A percentile compares a stretch with the other conserved stretches of the same genome.
Conservation (phyloP, 2,329 filamentous ascomycete genomes). For the Byssothecium circinans region DNA sequence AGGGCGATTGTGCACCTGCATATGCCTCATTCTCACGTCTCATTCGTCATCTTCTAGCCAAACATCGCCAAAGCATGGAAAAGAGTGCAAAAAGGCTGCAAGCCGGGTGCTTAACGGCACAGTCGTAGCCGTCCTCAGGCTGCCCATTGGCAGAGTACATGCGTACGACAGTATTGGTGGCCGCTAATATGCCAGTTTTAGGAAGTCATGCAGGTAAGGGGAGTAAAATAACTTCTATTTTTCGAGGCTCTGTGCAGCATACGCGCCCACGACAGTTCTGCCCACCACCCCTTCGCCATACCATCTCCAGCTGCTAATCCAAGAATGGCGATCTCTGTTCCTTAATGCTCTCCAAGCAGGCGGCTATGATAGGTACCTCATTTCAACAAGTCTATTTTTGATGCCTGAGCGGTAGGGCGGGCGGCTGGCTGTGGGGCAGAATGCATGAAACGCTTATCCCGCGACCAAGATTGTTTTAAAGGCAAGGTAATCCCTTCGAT, state of each 20-base stretch:
- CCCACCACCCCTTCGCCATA: slow-evolving; percentile 7
- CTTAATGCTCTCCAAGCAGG: slow-evolving; percentile 2
- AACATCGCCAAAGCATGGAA: neutral
- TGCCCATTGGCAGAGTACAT: slow-evolving; percentile 7
- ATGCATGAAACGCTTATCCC: slow-evolving; percentile 31
- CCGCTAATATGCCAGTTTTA: slow-evolving; percentile 5
- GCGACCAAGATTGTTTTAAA: slow-evolving; percentile 40
- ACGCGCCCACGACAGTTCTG: slow-evolving; percentile 30
- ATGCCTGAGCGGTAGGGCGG: slow-evolving; percentile 3
- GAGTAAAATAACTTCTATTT: slow-evolving; percentile 13
- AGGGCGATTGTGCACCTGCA: slow-evolving; percentile 20
- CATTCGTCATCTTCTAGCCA: slow-evolving; percentile 16
- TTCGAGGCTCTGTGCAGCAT: slow-evolving; percentile 17
- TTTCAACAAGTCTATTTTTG: slow-evolving; percentile 21
- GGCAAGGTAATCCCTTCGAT: slow-evolving; percentile 25
- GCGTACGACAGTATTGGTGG: slow-evolving; percentile 4
- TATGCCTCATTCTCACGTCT: slow-evolving; percentile 10
- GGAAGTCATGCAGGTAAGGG: neutral
- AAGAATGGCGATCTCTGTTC: slow-evolving; percentile 12
- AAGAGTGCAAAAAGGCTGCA: slow-evolving; percentile 10
- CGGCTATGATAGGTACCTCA: slow-evolving; percentile 9
- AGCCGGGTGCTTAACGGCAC: slow-evolving; percentile 26
- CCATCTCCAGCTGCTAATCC: slow-evolving; percentile 5
- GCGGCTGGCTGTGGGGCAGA: slow-evolving; percentile 11
- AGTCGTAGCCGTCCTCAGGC: slow-evolving; percentile 9